These are phyloP conservation scores for Acanthamoeba triangularis DNA, from an alignment of 208 protist species.

Conservation along the genomic window DNA sequence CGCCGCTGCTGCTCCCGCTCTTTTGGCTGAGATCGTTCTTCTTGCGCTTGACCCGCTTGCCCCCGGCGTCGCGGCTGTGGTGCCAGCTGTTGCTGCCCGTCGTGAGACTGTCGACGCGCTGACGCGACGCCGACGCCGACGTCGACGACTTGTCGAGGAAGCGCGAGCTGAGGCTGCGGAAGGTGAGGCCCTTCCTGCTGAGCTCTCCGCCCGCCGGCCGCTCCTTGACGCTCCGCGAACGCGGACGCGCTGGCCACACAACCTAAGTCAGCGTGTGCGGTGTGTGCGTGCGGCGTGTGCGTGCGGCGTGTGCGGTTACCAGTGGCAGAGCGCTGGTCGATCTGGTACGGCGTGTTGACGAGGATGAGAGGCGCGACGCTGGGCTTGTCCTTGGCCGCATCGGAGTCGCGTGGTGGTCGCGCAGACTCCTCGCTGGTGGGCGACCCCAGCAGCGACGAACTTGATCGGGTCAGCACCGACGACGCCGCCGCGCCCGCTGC, in stretches of 20 bases:
- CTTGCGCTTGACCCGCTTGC: background rate
- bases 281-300: too few relatives aligned
- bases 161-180: slow-evolving; percentile 36
- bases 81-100: background rate
- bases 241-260: background rate
- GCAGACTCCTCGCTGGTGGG: background rate
- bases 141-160: background rate
- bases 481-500: background rate
- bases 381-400: background rate
- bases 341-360: slow-evolving; percentile 27
- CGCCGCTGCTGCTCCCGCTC: background rate
- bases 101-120: background rate
- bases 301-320: background rate
- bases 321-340: background rate
- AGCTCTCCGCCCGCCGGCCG: background rate
- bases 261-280: background rate
- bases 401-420: background rate
- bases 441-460: background rate
- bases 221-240: slow-evolving; percentile 18
- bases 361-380: background rate
- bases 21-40: background rate
- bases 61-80: background rate
- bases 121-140: background rate
- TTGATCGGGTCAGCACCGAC: background rate
- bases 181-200: background rate